Base-by-base conservation (phyloP, 139 green algal species). In the Picochlorum sp. region DNA sequence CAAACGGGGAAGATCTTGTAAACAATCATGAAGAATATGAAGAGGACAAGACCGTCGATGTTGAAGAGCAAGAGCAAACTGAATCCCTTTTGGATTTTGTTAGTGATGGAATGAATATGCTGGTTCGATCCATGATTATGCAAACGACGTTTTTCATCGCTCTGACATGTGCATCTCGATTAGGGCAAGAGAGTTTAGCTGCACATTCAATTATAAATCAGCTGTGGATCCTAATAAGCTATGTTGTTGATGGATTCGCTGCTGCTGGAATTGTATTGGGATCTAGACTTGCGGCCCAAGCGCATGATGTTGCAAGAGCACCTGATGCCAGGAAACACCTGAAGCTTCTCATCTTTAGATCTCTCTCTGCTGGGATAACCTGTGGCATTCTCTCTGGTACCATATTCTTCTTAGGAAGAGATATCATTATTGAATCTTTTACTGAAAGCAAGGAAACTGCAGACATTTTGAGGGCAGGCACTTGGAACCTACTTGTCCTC, bases 181-280 rank as follows among this genome's bases (percentile, higher is more conserved):
- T 86, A 47, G 75, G 79, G 26, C 74, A 81, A 22, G 45, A 67
- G 16, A 45, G 61, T 0, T 69, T 84, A 22, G 79, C 77, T 47
- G 78, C 78, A 1, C 72, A 85, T 52, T 62, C 68, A 49, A 64
- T 87, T 4, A 53, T 85, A 2, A 71, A 54, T 5, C 80, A 88
- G 70, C 67, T 88, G 7, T 88, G 81, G 81, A 58, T 82, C 16
- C 40, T 85, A 14, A 67, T 71, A 16, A 47, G 36, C 9, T 88
- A 88, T 50, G 33, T 75, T 10, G 73, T 81, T 12, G 81, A 88
- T 59, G 81, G 77, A 6, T 87, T 88, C 64, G 80, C 81, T 24
- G 82, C 67, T 4, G 78, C 74, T 3, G 81, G 70, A 28, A 88
- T 82, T 29, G 80, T 88, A 24, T 53, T 85, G 26, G 81, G 81